Base-by-base conservation (phyloP, 305 asterid genomes). In the Andrographis paniculata region DNA sequence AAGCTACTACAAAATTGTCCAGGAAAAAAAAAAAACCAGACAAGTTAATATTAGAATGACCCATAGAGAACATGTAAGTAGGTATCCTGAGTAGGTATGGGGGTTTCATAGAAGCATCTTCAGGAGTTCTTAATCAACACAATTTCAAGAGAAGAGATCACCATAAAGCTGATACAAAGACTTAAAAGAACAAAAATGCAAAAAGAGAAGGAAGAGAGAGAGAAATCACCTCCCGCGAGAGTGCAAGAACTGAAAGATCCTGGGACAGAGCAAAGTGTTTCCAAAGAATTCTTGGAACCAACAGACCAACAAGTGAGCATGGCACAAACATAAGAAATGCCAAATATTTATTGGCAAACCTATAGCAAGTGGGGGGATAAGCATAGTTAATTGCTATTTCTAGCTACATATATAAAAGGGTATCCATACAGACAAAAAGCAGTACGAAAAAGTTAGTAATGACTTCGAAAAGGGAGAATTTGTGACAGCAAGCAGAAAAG, bases 241-340 rank as follows among this genome's bases (percentile, higher is more conserved):
- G 46, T 52, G 71, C 61, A 50, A 62, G 70, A 53, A 68, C 46
- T 42, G 69, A 63, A 68, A 53, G 58, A 59, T 72, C 79, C 66
- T 79, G 93, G 42, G 84, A 81, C 58, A 81, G 83, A 43, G 96
- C 76, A 65, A 87, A 77, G 38, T 49, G 69, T 59, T 77, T 74
- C 81, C 80, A 74, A 56, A 71, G 45, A 65, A 76, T 33, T 67
- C 82, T 77, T 40, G 99, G 99, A 56, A 72, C 61, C 72, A 92
- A 68, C 61, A 87, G 64, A 51, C 99, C 99, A 68, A 62, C 76
- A 58, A 87, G 67, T 60, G 96, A 92, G 75, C 93, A 73, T 33
- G 99, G 99, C 55, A 87, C 68, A 63, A 79, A 92, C 96, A 87
- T 83, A 52, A 81, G 54, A 57, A 77, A 92, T 37, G 96, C 99